A percentile compares a stretch with the other conserved stretches of the same genome.
Evolutionary conservation across 192 early-diverging fungal species (phyloP).

Genomic region (Chytriomyces hyalinus): DNA sequence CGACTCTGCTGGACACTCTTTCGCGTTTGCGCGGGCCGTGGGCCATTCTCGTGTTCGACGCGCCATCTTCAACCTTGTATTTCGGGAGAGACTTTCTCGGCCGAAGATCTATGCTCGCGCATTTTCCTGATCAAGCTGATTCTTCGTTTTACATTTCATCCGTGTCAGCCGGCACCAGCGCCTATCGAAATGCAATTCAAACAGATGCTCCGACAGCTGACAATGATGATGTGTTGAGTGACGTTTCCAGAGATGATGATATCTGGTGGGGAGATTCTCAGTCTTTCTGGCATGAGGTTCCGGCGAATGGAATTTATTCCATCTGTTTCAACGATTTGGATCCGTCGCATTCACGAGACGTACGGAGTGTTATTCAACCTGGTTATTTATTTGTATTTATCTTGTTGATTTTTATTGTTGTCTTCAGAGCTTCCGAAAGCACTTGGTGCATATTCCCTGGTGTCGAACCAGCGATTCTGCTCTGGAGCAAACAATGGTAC

Average conservation of each 20-base stretch:
- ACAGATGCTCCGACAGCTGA: not conserved
- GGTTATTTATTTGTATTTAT: not conserved
- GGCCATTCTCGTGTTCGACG: constrained; percentile 73
- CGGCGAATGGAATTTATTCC: constrained; percentile 77
- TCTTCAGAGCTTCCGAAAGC: constrained; percentile 9
- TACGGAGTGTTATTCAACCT: not conserved
- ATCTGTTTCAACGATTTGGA: constrained; percentile 23
- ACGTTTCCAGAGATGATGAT: constrained; percentile 17
- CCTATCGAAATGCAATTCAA: not conserved
- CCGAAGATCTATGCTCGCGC: constrained; percentile 77
- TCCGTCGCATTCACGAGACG: constrained; percentile 16
- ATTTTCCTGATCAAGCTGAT: constrained; percentile 39
- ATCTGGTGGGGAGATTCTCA: constrained; percentile 34
- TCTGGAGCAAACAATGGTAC: too few species aligned
- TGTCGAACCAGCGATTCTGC: not conserved
- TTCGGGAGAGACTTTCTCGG: constrained; percentile 89
- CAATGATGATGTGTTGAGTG: constrained; percentile 13
- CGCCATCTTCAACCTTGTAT: constrained; percentile 56
- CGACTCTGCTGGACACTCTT: constrained; percentile 46
- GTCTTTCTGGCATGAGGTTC: constrained; percentile 72
- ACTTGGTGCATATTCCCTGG: constrained; percentile 23
- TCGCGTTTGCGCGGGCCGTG: constrained; percentile 77
- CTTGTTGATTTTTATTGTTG: not conserved
- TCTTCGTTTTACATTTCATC: constrained; percentile 38
- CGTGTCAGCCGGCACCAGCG: constrained; percentile 12